Percentiles rank a stretch among this genome's conserved stretches.
Conservation (phyloP, 768 basidiomycete species). For the Mycena sanguinolenta region DNA sequence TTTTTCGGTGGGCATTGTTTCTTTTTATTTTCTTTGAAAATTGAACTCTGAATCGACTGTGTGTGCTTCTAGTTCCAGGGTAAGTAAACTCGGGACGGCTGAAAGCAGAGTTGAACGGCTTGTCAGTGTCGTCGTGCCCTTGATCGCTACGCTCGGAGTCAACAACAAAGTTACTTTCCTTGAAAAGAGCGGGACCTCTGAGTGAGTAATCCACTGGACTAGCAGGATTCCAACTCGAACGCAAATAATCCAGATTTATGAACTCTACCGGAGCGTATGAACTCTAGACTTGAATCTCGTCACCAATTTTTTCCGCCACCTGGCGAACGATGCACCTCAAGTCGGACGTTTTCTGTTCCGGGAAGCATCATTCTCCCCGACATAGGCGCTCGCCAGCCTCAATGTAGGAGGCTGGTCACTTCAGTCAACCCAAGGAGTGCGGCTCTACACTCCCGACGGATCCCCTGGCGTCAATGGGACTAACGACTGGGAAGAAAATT, state of each 20-base stretch:
- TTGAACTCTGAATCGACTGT: background rate
- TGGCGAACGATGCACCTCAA: slow-evolving; percentile 86
- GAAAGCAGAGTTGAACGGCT: background rate
- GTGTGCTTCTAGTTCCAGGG: slow-evolving; percentile 50
- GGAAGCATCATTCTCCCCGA: slow-evolving; percentile 81
- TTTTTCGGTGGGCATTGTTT: slow-evolving; percentile 58
- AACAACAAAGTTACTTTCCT: slow-evolving; percentile 88
- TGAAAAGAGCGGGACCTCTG: slow-evolving; percentile 76
- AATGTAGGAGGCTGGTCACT: slow-evolving; percentile 81
- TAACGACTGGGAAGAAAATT: slow-evolving; percentile 86
- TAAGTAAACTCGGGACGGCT: background rate
- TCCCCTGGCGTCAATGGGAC: slow-evolving; percentile 76
- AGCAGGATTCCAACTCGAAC: background rate
- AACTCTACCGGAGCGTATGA: slow-evolving; percentile 88
- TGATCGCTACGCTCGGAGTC: slow-evolving; percentile 81
- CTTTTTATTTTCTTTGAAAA: background rate
- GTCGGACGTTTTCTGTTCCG: slow-evolving; percentile 87
- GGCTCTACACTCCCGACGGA: slow-evolving; percentile 81
- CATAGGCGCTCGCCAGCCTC: slow-evolving; percentile 73
- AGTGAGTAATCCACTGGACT: background rate
- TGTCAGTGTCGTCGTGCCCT: slow-evolving; percentile 74
- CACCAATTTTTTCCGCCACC: slow-evolving; percentile 60
- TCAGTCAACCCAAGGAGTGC: slow-evolving; percentile 78
- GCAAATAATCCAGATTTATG: slow-evolving; percentile 49
- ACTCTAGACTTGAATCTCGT: slow-evolving; percentile 74